A percentile compares a stretch with the other conserved stretches of the same genome.
phyloP scores from a whole-genome alignment of 305 asterid genomes.

The Fraxinus sp. region DNA sequence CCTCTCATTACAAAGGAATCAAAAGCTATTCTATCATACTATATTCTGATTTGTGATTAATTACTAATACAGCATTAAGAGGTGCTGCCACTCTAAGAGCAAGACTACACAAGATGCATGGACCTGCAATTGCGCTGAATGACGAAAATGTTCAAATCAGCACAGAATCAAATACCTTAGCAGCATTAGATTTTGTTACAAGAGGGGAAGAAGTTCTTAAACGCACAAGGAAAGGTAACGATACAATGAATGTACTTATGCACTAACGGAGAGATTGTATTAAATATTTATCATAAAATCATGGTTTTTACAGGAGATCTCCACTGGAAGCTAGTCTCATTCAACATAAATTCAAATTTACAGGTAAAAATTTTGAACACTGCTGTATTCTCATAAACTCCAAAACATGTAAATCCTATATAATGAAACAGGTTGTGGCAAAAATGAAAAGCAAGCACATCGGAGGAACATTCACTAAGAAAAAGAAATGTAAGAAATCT shows the following conservation, averaged over 20 bases:
- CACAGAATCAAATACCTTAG: conserved; percentile 48
- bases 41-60: neutral
- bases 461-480: conserved; percentile 93
- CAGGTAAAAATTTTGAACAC: conserved; percentile 39
- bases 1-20: neutral
- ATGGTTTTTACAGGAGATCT: conserved; percentile 67
- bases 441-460: conserved; percentile 88
- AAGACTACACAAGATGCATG: conserved; percentile 58
- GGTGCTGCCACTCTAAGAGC: conserved; percentile 77
- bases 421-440: conserved; percentile 64
- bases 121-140: conserved; percentile 40
- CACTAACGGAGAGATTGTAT: conserved; percentile 2
- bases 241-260: neutral
- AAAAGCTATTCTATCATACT: neutral
- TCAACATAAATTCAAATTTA: conserved; percentile 62
- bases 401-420: neutral
- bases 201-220: conserved; percentile 78
- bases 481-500: conserved; percentile 65
- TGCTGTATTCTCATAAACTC: neutral
- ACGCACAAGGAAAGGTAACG: conserved; percentile 78
- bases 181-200: conserved; percentile 54
- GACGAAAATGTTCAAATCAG: conserved; percentile 48
- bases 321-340: conserved; percentile 81
- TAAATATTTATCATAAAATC: conserved; percentile 8
- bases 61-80: conserved; percentile 54